A percentile compares a stretch with the other conserved stretches of the same genome.
Evolutionary conservation across 805 yeast species (phyloP).

Genomic region (Cyberlindnera mississippiensis): DNA sequence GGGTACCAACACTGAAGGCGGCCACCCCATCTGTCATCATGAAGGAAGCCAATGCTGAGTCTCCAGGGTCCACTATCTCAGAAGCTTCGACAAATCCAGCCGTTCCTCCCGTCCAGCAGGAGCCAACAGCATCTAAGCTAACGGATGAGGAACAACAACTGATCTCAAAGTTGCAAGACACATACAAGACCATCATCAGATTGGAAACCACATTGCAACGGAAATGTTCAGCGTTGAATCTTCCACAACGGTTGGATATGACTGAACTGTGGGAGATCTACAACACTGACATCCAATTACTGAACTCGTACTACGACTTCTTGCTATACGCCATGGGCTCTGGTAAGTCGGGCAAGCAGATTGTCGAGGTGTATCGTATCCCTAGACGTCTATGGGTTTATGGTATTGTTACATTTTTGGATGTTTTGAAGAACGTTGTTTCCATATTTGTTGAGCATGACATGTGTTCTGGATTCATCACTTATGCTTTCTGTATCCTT

Average conservation of each 20-base stretch:
- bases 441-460: slow-evolving; percentile 75
- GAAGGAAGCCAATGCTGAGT: slow-evolving; percentile 19
- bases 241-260: slow-evolving; percentile 50
- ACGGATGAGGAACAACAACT: slow-evolving; percentile 61
- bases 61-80: slow-evolving; percentile 20
- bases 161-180: slow-evolving; percentile 68
- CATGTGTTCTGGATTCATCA: slow-evolving; percentile 69
- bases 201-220: slow-evolving; percentile 68
- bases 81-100: slow-evolving; percentile 13
- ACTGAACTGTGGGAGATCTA: slow-evolving; percentile 71
- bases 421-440: slow-evolving; percentile 69
- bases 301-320: slow-evolving; percentile 72
- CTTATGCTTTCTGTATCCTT: slow-evolving; percentile 58
- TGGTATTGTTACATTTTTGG: slow-evolving; percentile 77
- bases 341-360: slow-evolving; percentile 71
- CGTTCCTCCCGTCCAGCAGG: slow-evolving; percentile 5
- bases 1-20: background rate
- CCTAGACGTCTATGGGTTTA: slow-evolving; percentile 83
- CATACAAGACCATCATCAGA: slow-evolving; percentile 64
- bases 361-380: slow-evolving; percentile 72
- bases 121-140: slow-evolving; percentile 17
- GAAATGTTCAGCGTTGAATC: slow-evolving; percentile 58
- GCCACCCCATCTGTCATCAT: slow-evolving; percentile 8
- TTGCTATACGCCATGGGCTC: slow-evolving; percentile 68
- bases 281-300: slow-evolving; percentile 58